phyloP scores from a whole-genome alignment of 768 basidiomycete genomes.

The Xerocomellus amylosporus region DNA sequence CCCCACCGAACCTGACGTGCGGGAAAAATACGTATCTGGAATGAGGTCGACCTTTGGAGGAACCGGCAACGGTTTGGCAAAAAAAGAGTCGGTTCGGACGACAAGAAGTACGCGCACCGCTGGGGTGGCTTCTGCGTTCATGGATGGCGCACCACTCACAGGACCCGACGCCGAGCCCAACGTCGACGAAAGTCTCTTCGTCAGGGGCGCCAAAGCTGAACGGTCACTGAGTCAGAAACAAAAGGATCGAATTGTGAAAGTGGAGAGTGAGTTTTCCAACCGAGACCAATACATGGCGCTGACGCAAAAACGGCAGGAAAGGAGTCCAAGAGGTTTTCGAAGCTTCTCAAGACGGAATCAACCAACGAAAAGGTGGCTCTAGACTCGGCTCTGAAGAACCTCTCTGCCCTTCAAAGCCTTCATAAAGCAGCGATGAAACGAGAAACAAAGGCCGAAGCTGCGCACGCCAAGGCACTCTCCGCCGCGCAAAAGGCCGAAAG shows the following conservation, averaged over 20 bases:
- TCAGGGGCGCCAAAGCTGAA: slow-evolving; percentile 48
- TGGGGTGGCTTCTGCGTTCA: slow-evolving; percentile 38
- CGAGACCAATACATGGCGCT: background rate
- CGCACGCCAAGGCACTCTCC: slow-evolving; percentile 51
- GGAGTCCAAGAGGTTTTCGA: slow-evolving; percentile 60
- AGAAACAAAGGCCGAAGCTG: slow-evolving; percentile 55
- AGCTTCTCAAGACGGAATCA: slow-evolving; percentile 67
- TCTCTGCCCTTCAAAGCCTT: slow-evolving; percentile 64
- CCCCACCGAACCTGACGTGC: slow-evolving; percentile 9
- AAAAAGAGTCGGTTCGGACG: slow-evolving; percentile 25
- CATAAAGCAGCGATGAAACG: slow-evolving; percentile 67
- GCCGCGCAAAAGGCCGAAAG: slow-evolving; percentile 64
- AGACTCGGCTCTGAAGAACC: slow-evolving; percentile 57
- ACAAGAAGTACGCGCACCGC: slow-evolving; percentile 17
- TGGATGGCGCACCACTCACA: slow-evolving; percentile 52
- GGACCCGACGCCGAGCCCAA: slow-evolving; percentile 45
- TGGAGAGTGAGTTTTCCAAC: slow-evolving; percentile 42
- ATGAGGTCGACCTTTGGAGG: background rate
- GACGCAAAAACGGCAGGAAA: slow-evolving; percentile 38
- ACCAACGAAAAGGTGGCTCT: slow-evolving; percentile 66
- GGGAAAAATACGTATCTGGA: slow-evolving; percentile 1
- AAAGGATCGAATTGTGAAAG: slow-evolving; percentile 47
- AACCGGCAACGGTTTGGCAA: slow-evolving; percentile 4
- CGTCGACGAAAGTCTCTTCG: slow-evolving; percentile 39
- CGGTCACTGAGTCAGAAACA: slow-evolving; percentile 48